These are phyloP conservation scores for Cladophialophora chaetospira DNA, from an alignment of 2,329 filamentous ascomycete species.

Conservation along the genomic window DNA sequence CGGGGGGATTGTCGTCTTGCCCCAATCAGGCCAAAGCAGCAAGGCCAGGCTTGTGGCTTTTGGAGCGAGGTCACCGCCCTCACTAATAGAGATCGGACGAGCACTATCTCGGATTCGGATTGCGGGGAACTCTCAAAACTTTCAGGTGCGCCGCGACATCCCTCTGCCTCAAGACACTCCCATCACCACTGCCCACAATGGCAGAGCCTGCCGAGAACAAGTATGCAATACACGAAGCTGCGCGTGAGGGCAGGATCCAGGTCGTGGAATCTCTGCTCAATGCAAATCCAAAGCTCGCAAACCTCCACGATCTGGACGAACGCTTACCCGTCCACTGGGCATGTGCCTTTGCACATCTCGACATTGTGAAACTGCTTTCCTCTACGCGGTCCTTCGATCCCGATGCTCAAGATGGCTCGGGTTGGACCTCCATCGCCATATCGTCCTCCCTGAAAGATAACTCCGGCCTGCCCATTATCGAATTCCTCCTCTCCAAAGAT, in stretches of 20 bases:
- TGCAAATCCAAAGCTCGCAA: slow-evolving; percentile 74
- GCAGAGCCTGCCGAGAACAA: slow-evolving; percentile 49
- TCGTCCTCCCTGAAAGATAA: slow-evolving; percentile 50
- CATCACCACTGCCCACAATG: neutral
- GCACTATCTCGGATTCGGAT: too few relatives aligned
- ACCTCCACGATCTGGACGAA: slow-evolving; percentile 77
- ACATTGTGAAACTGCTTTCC: slow-evolving; percentile 70
- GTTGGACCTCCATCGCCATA: slow-evolving; percentile 56
- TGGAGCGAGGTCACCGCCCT: too few relatives aligned
- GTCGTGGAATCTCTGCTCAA: slow-evolving; percentile 13
- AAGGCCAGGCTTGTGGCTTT: neutral
- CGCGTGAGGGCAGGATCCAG: slow-evolving; percentile 70
- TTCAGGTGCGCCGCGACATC: too few relatives aligned
- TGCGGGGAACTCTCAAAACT: too few relatives aligned
- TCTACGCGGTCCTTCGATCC: slow-evolving; percentile 32
- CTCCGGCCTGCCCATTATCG: slow-evolving; percentile 48
- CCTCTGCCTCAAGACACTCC: neutral
- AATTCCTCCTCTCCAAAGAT: slow-evolving; percentile 49
- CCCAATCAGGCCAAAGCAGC: neutral
- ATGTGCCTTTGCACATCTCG: slow-evolving; percentile 74
- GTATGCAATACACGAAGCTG: slow-evolving; percentile 84
- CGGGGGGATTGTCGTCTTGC: neutral
- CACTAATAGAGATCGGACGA: too few relatives aligned
- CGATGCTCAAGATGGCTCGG: slow-evolving; percentile 43
- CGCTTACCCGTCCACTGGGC: slow-evolving; percentile 95